Evolutionary conservation across 208 protist species (phyloP).

Genomic region (Plasmodiophora brassicae): DNA sequence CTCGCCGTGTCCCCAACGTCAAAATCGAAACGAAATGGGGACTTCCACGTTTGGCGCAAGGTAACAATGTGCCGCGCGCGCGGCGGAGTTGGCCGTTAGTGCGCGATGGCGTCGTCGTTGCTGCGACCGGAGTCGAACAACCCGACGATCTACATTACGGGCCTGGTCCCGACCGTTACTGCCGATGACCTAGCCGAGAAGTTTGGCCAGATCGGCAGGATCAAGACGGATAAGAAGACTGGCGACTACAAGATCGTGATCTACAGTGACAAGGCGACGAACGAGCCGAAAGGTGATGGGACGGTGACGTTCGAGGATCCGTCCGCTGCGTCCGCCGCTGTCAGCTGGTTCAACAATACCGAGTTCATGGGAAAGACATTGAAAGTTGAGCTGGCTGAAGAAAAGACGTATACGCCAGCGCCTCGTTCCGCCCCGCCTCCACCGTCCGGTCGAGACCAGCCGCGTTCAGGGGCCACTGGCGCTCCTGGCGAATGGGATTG

Average conservation of each 20-base stretch:
- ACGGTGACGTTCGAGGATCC: slow-evolving; percentile 34
- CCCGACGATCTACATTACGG: slow-evolving; percentile 3
- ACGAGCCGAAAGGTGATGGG: slow-evolving; percentile 28
- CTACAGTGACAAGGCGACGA: slow-evolving; percentile 10
- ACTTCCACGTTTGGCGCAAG: too few relatives aligned
- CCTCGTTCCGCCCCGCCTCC: neutral
- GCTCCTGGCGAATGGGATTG: slow-evolving; percentile 3
- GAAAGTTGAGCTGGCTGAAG: neutral
- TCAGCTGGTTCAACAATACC: slow-evolving; percentile 20
- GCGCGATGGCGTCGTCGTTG: too few relatives aligned
- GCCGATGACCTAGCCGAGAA: neutral
- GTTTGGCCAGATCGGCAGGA: slow-evolving; percentile 14
- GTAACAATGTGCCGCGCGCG: too few relatives aligned
- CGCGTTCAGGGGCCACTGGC: neutral
- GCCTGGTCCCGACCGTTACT: neutral
- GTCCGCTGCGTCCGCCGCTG: neutral
- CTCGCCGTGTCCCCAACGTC: too few relatives aligned
- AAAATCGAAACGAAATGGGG: too few relatives aligned
- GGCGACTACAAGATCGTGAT: neutral
- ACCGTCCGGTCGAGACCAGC: neutral
- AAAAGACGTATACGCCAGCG: neutral
- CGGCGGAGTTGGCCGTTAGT: too few relatives aligned
- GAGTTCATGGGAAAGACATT: slow-evolving; percentile 32
- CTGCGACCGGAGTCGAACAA: neutral
- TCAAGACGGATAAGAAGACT: slow-evolving; percentile 33